Evolutionary conservation across 169 alveolate genomes (phyloP).

Genomic region (Cryptosporidium tyzzeri): DNA sequence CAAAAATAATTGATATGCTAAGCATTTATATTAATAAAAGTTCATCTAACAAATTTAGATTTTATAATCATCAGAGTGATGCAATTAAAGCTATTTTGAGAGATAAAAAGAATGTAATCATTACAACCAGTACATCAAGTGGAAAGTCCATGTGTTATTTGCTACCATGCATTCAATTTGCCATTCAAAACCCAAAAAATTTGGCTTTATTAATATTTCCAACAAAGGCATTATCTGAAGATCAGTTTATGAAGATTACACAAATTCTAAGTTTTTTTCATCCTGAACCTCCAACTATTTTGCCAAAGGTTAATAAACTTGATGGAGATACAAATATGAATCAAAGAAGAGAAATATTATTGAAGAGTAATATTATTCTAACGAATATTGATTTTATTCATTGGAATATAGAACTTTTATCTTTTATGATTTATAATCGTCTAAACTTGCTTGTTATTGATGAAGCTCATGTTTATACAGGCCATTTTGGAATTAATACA

Average conservation of each 20-base stretch:
- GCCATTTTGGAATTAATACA: conserved; percentile 76
- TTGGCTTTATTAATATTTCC: conserved; percentile 75
- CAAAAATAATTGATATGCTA: not conserved
- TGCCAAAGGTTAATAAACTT: conserved; percentile 7
- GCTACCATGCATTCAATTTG: conserved; percentile 57
- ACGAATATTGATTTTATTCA: conserved; percentile 78
- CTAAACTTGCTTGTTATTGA: conserved; percentile 72
- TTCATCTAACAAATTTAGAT: conserved; percentile 16
- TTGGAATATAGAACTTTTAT: conserved; percentile 64
- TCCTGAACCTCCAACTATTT: not conserved
- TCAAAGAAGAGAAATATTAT: conserved; percentile 45
- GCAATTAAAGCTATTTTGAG: conserved; percentile 56
- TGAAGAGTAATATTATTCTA: conserved; percentile 66
- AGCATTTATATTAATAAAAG: not conserved
- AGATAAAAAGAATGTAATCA: conserved; percentile 49
- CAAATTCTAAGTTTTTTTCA: conserved; percentile 26
- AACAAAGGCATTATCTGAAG: conserved; percentile 78
- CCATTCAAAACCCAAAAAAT: conserved; percentile 21
- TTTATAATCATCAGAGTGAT: conserved; percentile 56
- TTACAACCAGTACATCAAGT: conserved; percentile 74
- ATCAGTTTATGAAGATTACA: conserved; percentile 62
- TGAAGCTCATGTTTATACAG: conserved; percentile 78
- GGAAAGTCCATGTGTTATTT: conserved; percentile 77
- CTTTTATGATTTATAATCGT: conserved; percentile 20
- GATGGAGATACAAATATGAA: conserved; percentile 73